phyloP scores from a whole-genome alignment of 371 early-diverging fungal species.

The Lichtheimia corymbifera region DNA sequence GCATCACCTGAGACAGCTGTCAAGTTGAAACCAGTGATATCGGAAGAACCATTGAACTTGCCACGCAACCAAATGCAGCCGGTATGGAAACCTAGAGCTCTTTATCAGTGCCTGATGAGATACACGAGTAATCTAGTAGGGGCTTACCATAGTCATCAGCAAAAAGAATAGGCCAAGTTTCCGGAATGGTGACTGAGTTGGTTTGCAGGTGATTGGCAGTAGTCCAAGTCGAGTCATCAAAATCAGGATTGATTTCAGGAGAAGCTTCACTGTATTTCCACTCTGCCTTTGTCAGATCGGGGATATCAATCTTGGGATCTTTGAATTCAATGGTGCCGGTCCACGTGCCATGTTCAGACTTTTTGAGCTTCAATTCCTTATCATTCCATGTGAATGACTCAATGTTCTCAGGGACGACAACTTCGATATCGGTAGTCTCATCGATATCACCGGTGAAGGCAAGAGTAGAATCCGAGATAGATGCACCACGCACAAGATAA shows the following conservation, averaged over 20 bases:
- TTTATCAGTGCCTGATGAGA: background rate
- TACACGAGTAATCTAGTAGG: background rate
- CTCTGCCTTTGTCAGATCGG: slow-evolving; percentile 14
- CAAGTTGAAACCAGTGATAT: slow-evolving; percentile 17
- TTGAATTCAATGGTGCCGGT: slow-evolving; percentile 14
- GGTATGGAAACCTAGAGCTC: slow-evolving; percentile 17
- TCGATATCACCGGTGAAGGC: slow-evolving; percentile 21
- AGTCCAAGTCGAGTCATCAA: slow-evolving; percentile 26
- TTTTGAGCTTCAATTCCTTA: slow-evolving; percentile 4
- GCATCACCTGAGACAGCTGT: slow-evolving; percentile 20
- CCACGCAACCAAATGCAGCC: slow-evolving; percentile 29
- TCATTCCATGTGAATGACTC: slow-evolving; percentile 17
- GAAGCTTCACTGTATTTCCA: slow-evolving; percentile 27
- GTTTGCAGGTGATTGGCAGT: slow-evolving; percentile 21
- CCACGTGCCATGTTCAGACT: slow-evolving; percentile 11
- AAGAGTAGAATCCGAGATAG: slow-evolving; percentile 8
- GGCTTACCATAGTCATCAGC: slow-evolving; percentile 24
- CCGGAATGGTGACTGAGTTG: slow-evolving; percentile 17
- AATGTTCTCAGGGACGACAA: slow-evolving; percentile 14
- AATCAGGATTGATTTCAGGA: slow-evolving; percentile 19
- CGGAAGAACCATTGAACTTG: slow-evolving; percentile 16
- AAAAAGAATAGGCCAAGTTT: slow-evolving; percentile 19
- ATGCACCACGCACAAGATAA: slow-evolving; percentile 26
- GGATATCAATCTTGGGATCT: slow-evolving; percentile 2
- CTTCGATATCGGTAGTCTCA: slow-evolving; percentile 15